A percentile compares a stretch with the other conserved stretches of the same genome.
Conservation (phyloP, 176 grass and related monocot genomes). For the Zea mays region Zm-B73-REFERENCE-NAM-5.0 NC_050096.1:90098001-90098500, state of each 20-base stretch:
- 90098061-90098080: conserved; percentile 64
- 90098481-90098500: conserved; percentile 77
- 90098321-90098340: conserved; percentile 53
- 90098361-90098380: conserved; percentile 73
- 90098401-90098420: not conserved
- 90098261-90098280: conserved; percentile 38
- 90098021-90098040: not conserved
- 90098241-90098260: not conserved
- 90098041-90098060: conserved; percentile 59
- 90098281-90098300: conserved; percentile 44
- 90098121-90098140: conserved; percentile 60
- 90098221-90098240: not conserved
- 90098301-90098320: conserved; percentile 53
- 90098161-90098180: conserved; percentile 45
- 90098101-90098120: conserved; percentile 49
- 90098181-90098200: not conserved
- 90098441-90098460: conserved; percentile 54
- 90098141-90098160: conserved; percentile 64
- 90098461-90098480: conserved; percentile 48
- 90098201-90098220: not conserved
- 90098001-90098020: not conserved
- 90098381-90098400: conserved; percentile 10
- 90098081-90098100: conserved; percentile 74
- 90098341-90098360: conserved; percentile 57
- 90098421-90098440: conserved; percentile 18